These are phyloP conservation scores for Termitomyces bulborhizus DNA, from an alignment of 768 basidiomycete species.

Conservation along the genomic window DNA sequence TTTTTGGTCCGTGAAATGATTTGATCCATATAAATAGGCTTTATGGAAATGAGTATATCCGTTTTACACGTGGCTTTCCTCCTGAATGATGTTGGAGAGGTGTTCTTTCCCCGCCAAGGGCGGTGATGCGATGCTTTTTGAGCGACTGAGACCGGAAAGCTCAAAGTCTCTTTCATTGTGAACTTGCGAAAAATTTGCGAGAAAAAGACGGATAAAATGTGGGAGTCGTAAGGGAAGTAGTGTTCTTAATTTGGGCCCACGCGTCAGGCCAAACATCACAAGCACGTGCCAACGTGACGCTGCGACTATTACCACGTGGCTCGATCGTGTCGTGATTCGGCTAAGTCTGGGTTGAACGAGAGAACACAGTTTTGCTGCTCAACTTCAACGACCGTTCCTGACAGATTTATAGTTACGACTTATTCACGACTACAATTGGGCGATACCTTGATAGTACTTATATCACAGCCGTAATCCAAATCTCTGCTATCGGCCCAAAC, in stretches of 20 bases:
- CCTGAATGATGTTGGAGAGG: not conserved
- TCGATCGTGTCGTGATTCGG: conserved; percentile 5
- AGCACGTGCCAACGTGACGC: not conserved
- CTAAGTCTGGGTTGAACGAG: not conserved
- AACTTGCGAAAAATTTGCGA: not conserved
- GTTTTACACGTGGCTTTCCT: not conserved
- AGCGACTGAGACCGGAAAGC: not conserved
- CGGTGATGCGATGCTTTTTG: not conserved
- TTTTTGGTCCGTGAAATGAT: not conserved
- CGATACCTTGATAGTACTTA: not conserved
- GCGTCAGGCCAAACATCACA: not conserved
- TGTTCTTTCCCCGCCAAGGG: not conserved
- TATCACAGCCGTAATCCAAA: not conserved
- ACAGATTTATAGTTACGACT: not conserved
- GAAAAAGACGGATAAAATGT: not conserved
- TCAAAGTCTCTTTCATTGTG: not conserved
- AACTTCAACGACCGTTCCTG: not conserved
- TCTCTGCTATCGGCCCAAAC: not conserved
- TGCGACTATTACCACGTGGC: not conserved
- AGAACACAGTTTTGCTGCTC: no score
- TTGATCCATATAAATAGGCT: conserved; percentile 1
- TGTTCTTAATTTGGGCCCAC: no score
- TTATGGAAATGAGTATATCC: conserved; percentile 2
- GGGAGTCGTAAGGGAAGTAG: not conserved
- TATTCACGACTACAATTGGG: not conserved